phyloP scores from a whole-genome alignment of 371 early-diverging fungal species.

The Mucor lusitanicus region DNA sequence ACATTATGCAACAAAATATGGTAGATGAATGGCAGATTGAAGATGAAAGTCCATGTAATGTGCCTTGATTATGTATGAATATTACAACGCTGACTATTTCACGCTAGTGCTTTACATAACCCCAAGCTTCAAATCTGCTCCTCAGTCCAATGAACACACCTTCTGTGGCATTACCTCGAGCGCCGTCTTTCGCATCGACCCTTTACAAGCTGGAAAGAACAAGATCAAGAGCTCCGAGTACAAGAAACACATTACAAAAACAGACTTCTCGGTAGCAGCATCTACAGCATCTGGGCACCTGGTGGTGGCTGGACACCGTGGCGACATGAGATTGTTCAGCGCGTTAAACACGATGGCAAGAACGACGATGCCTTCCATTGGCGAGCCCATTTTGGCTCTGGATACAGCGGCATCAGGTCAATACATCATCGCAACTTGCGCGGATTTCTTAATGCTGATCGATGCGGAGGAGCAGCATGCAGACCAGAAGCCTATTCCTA shows the following conservation, averaged over 20 bases:
- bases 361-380: background rate
- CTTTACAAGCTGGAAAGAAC: background rate
- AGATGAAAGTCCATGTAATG: background rate
- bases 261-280: background rate
- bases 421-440: background rate
- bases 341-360: background rate
- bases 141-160: background rate
- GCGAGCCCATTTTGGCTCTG: background rate
- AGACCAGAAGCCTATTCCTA: background rate
- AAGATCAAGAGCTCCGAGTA: background rate
- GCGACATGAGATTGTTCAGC: background rate
- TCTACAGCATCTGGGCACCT: background rate
- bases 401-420: background rate
- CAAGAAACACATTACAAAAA: background rate
- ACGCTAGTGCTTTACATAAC: background rate
- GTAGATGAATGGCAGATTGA: background rate
- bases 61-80: background rate
- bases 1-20: background rate
- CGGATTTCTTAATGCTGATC: background rate
- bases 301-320: background rate
- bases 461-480: background rate
- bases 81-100: background rate
- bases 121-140: background rate
- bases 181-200: background rate
- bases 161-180: background rate